Conservation (phyloP, 768 basidiomycete species). For the Rickenella mellea region DNA sequence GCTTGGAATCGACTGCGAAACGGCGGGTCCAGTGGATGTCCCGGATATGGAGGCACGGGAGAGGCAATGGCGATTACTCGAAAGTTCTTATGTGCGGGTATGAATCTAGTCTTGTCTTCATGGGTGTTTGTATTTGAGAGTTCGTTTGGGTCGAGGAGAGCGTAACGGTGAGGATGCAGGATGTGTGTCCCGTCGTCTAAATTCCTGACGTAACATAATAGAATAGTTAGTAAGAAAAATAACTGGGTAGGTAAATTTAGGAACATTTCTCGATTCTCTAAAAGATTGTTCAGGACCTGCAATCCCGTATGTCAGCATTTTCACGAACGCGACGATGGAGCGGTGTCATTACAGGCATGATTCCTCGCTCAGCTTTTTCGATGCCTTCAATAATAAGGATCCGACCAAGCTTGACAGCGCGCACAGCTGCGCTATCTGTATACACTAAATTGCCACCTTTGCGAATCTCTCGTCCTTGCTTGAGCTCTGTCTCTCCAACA, state of each 20-base stretch:
- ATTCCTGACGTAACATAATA: slow-evolving; percentile 32
- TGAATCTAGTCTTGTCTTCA: slow-evolving; percentile 34
- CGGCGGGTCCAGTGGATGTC: slow-evolving; percentile 59
- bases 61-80: slow-evolving; percentile 62
- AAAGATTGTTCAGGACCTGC: slow-evolving; percentile 48
- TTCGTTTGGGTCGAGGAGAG: slow-evolving; percentile 30
- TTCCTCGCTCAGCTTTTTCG: slow-evolving; percentile 64
- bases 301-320: background rate
- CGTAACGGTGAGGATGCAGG: slow-evolving; percentile 51
- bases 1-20: slow-evolving; percentile 51
- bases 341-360: slow-evolving; percentile 46
- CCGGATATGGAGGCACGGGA: slow-evolving; percentile 59
- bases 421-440: slow-evolving; percentile 58
- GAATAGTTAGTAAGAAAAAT: background rate
- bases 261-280: slow-evolving; percentile 67
- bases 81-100: slow-evolving; percentile 60
- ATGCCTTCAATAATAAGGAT: slow-evolving; percentile 60
- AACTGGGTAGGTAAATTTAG: slow-evolving; percentile 1
- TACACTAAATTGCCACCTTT: slow-evolving; percentile 54
- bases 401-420: slow-evolving; percentile 56
- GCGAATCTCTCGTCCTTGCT: slow-evolving; percentile 60
- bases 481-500: slow-evolving; percentile 64
- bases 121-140: slow-evolving; percentile 6
- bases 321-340: background rate
- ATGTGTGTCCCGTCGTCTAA: slow-evolving; percentile 65